Evolutionary conservation across 768 basidiomycete species (phyloP), one percentile per base, ranked within the genome.

Genomic region (Serendipita vermifera): DNA sequence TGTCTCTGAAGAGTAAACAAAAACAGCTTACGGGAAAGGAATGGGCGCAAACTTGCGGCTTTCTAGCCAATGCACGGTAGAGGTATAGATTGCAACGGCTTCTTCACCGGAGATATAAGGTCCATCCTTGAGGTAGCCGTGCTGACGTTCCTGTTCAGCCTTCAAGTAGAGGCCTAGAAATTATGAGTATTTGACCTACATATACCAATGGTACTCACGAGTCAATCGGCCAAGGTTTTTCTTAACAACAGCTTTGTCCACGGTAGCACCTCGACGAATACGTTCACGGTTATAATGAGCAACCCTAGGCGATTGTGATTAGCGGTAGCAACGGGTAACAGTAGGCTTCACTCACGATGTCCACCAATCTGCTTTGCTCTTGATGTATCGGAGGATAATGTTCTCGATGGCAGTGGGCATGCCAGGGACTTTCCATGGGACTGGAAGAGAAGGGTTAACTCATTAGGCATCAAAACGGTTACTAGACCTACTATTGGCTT

Each of bases 391-490:
- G 38, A 99, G 71, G 60, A 99, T 97, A 69, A 99, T 97, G 69
- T 98, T 98, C 72, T 99, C 96, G 60, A 99, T 96, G 9, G 96
- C 91, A 0, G 96, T 97, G 0, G 92, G 92, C 96, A 98, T 98
- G 35, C 96, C 96, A 7, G 93, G 96, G 1, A 98, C 96, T 70
- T 98, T 98, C 96, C 96, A 99, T 20, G 96, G 96, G 64, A 99
- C 84, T 80, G 69, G 7, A 59, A 36, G 3, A 53, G 15, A 24
- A 7, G 17, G 5, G 3, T 22, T 24, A 11, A 31, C 3, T 22
- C 26, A 29, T n/a, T n/a, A n/a, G n/a, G 20, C 46, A 55, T 24
- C 26, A 24, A 17, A 1, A 38, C 26, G 32, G 24, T 24, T 9
- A 24, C 13, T 13, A 2, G n/a, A 69, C 80, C 63, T 59, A 81